A percentile compares a stretch with the other conserved stretches of the same genome.
Conservation (phyloP, 108 stramenopile species). For the Skeletonema potamos region DNA sequence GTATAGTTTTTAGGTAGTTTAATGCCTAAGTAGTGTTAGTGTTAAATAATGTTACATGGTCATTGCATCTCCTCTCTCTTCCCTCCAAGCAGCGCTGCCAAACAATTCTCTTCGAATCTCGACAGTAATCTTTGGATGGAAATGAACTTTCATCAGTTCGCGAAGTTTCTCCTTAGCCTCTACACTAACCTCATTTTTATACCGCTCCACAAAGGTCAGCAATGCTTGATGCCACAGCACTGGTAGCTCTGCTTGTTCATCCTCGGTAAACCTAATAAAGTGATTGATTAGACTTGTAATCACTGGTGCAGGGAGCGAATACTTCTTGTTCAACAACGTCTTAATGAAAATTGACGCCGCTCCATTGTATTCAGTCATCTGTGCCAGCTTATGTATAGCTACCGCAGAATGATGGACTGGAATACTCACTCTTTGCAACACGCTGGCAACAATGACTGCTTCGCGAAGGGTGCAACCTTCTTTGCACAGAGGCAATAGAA, state of each 20-base stretch:
- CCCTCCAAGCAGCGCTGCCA: constrained; percentile 80
- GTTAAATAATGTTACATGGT: not conserved
- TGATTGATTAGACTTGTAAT: constrained; percentile 88
- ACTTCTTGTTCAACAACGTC: constrained; percentile 97
- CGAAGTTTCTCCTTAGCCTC: constrained; percentile 77
- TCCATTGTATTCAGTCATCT: constrained; percentile 89
- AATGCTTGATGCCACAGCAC: constrained; percentile 98
- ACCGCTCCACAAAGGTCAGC: constrained; percentile 92
- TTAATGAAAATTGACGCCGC: constrained; percentile 90
- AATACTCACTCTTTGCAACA: constrained; percentile 91
- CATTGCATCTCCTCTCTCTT: constrained; percentile 52
- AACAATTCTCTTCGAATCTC: constrained; percentile 96
- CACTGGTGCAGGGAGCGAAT: constrained; percentile 94
- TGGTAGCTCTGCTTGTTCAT: constrained; percentile 62
- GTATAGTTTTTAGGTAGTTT: too few species aligned
- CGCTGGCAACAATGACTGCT: constrained; percentile 94
- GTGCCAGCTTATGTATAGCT: constrained; percentile 94
- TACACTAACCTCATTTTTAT: constrained; percentile 88
- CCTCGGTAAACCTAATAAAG: constrained; percentile 79
- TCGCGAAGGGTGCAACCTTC: constrained; percentile 95
- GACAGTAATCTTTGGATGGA: constrained; percentile 94
- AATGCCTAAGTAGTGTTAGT: not conserved
- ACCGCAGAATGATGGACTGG: constrained; percentile 97
- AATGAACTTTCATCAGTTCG: constrained; percentile 86
- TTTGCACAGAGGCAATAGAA: constrained; percentile 93